Evolutionary conservation across 192 early-diverging fungal species (phyloP).

Genomic region (Fimicolochytrium jonesii): DNA sequence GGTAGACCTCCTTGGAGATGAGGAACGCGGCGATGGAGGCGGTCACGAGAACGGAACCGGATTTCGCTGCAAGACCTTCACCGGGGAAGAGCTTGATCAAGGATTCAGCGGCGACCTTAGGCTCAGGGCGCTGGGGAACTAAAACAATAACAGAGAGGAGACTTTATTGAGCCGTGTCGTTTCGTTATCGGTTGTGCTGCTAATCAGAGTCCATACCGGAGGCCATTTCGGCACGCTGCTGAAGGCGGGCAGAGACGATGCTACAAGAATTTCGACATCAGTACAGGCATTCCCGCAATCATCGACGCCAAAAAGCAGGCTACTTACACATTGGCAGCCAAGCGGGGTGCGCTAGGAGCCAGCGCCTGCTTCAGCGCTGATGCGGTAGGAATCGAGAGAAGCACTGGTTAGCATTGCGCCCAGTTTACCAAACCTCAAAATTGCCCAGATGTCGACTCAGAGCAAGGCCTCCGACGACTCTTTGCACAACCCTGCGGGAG

Average conservation of each 20-base stretch:
- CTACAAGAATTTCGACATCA: background rate
- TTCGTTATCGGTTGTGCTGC: no score
- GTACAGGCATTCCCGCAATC: no score
- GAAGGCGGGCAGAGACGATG: slow-evolving; percentile 8
- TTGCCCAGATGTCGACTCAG: background rate
- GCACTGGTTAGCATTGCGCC: background rate
- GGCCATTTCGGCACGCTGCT: slow-evolving; percentile 14
- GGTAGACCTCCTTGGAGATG: slow-evolving; percentile 97
- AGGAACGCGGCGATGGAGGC: slow-evolving; percentile 81
- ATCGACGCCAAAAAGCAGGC: background rate
- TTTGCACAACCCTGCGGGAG: no score
- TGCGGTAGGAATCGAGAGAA: background rate
- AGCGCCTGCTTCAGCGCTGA: slow-evolving; percentile 8
- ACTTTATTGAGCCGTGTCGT: no score
- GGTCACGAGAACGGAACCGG: slow-evolving; percentile 76
- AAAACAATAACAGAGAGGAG: no score
- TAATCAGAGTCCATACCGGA: no score
- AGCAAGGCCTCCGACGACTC: no score
- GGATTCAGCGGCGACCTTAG: slow-evolving; percentile 80
- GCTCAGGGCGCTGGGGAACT: slow-evolving; percentile 37
- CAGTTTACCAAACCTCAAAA: background rate
- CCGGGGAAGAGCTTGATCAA: slow-evolving; percentile 93
- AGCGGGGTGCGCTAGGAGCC: slow-evolving; percentile 13
- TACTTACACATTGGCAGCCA: slow-evolving; percentile 2
- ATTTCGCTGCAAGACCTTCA: slow-evolving; percentile 81